These are phyloP conservation scores for Bipolaris zeicola DNA, from an alignment of 2,329 filamentous ascomycete genomes.

Conservation along the genomic window DNA sequence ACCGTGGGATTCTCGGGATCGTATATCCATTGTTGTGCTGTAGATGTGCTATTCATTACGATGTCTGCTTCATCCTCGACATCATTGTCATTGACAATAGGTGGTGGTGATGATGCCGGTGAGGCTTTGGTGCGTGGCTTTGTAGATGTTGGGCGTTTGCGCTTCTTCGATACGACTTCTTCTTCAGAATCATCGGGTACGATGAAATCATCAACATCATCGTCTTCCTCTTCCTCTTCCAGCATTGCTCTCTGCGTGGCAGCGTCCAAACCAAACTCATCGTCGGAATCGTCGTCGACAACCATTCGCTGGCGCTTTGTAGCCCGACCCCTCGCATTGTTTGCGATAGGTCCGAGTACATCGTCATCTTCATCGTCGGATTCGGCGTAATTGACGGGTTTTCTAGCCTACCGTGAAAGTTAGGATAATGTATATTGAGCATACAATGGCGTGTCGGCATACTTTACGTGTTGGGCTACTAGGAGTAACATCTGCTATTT, in stretches of 20 bases:
- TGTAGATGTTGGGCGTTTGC: conserved; percentile 65
- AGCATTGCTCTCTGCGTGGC: conserved; percentile 61
- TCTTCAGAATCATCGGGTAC: conserved; percentile 86
- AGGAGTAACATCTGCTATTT: conserved; percentile 53
- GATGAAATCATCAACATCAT: conserved; percentile 85
- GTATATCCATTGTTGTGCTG: conserved; percentile 81
- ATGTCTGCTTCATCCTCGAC: conserved; percentile 63
- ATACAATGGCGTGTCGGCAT: conserved; percentile 26
- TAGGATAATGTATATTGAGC: conserved; percentile 3
- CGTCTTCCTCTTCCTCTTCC: conserved; percentile 70
- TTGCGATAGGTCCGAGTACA: conserved; percentile 65
- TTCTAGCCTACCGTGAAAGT: conserved; percentile 59
- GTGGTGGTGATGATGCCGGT: conserved; percentile 54
- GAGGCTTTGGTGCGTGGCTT: conserved; percentile 64
- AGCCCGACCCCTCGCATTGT: conserved; percentile 51
- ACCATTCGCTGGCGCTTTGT: conserved; percentile 66
- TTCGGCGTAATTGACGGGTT: conserved; percentile 80
- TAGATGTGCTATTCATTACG: conserved; percentile 65
- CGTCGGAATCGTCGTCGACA: conserved; percentile 67
- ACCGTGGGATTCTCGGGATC: conserved; percentile 65
- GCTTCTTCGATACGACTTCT: conserved; percentile 67
- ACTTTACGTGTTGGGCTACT: conserved; percentile 85
- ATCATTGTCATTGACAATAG: conserved; percentile 44
- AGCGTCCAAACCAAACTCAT: conserved; percentile 67
- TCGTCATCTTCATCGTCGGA: conserved; percentile 74